Conservation (phyloP, 2,329 filamentous ascomycete genomes). For the Botryotinia narcissicola region DNA sequence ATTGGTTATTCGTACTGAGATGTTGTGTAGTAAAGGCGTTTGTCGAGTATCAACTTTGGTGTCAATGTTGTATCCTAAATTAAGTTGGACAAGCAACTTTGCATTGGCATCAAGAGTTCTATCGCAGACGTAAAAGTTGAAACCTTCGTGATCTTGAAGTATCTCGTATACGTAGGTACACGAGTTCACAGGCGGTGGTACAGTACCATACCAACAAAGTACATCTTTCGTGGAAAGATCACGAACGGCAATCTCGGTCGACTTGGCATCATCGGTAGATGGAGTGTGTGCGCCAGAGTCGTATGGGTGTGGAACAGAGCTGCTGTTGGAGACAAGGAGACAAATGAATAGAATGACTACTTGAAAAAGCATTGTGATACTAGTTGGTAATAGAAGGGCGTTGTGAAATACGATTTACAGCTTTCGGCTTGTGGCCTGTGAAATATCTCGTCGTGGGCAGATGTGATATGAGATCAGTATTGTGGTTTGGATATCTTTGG, state of each 20-base stretch:
- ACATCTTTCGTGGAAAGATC: not conserved
- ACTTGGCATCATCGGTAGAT: not conserved
- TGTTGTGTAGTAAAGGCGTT: not conserved
- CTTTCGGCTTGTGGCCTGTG: not conserved
- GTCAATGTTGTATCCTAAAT: not conserved
- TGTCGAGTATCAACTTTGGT: not conserved
- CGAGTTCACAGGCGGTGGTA: not conserved
- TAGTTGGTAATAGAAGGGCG: not conserved
- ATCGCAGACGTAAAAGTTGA: not conserved
- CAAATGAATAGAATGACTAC: not conserved
- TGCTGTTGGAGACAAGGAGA: not conserved
- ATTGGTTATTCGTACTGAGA: not conserved
- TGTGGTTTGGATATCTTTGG: too few relatives aligned
- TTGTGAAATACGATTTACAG: not conserved
- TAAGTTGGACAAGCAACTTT: not conserved
- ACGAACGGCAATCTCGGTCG: not conserved
- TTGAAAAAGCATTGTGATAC: not conserved
- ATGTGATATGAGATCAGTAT: not conserved
- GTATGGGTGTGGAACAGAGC: not conserved
- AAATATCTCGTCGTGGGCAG: not conserved
- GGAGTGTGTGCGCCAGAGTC: not conserved
- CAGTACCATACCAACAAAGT: not conserved
- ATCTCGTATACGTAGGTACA: not conserved
- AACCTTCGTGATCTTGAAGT: not conserved
- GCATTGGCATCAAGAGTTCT: not conserved